These are phyloP conservation scores for Neurospora sp. DNA, from an alignment of 2,329 filamentous ascomycete species.

Conservation along the genomic window DNA sequence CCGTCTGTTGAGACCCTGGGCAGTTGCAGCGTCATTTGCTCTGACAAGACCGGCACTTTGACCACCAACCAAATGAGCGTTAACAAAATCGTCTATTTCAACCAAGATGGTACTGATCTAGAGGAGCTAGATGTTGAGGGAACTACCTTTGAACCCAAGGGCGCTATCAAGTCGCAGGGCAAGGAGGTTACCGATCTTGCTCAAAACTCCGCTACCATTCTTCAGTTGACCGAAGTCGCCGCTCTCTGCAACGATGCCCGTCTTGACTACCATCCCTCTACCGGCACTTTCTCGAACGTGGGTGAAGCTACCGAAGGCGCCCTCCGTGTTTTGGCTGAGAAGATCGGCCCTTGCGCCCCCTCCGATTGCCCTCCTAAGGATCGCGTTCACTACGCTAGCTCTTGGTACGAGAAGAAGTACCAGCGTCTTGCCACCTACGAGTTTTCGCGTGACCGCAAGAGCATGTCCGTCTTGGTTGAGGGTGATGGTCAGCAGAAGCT, in stretches of 20 bases:
- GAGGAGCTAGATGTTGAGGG: conserved; percentile 87
- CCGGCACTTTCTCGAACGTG: conserved; percentile 66
- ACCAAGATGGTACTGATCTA: conserved; percentile 60
- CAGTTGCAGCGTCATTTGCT: conserved; percentile 99
- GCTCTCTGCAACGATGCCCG: conserved; percentile 83
- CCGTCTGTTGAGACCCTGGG: conserved; percentile 96
- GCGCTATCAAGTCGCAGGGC: conserved; percentile 60
- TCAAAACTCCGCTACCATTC: conserved; percentile 63
- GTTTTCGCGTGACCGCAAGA: conserved; percentile 96
- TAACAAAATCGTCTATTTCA: conserved; percentile 80
- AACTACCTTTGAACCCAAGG: conserved; percentile 82
- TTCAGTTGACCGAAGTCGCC: conserved; percentile 63
- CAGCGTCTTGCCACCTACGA: conserved; percentile 81
- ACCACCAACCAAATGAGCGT: conserved; percentile 99
- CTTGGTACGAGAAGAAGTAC: conserved; percentile 69
- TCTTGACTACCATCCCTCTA: conserved; percentile 71
- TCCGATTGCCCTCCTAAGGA: conserved; percentile 43
- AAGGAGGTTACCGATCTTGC: conserved; percentile 59
- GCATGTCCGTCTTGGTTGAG: conserved; percentile 91
- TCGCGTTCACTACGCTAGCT: conserved; percentile 71
- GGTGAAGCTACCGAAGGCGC: conserved; percentile 95
- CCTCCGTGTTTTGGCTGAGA: conserved; percentile 82
- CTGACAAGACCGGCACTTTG: conserved; percentile 95
- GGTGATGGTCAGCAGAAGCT: conserved; percentile 64
- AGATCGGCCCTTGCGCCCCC: conserved; percentile 75